These are phyloP conservation scores for Fusarium torreyae DNA, from an alignment of 2,329 filamentous ascomycete genomes.

Conservation along the genomic window DNA sequence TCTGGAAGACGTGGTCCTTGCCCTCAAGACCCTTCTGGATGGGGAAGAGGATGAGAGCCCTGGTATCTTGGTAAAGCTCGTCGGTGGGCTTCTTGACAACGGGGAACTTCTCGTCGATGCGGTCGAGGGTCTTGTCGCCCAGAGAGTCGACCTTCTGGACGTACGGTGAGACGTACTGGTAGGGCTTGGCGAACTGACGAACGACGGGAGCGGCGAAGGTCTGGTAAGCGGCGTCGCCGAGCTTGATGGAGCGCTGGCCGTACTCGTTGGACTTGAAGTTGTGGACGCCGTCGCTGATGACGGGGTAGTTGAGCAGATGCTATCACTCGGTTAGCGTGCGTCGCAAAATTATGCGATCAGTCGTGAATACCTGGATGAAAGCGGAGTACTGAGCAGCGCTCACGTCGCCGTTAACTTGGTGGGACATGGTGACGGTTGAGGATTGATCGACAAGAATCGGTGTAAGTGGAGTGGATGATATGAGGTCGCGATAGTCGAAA, in stretches of 20 bases:
- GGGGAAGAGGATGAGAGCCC: slow-evolving; percentile 73
- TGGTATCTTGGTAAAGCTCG: slow-evolving; percentile 77
- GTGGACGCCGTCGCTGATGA: slow-evolving; percentile 83
- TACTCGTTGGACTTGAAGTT: slow-evolving; percentile 86
- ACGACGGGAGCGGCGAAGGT: slow-evolving; percentile 83
- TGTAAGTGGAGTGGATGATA: slow-evolving; percentile 6
- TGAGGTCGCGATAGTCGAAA: slow-evolving; percentile 14
- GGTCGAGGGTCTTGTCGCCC: slow-evolving; percentile 78
- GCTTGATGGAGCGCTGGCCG: slow-evolving; percentile 84
- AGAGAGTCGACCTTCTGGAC: slow-evolving; percentile 84
- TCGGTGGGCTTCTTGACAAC: slow-evolving; percentile 81
- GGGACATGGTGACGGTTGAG: slow-evolving; percentile 55
- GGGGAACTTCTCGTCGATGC: slow-evolving; percentile 80
- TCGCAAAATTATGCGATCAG: neutral
- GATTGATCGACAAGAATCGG: slow-evolving; percentile 23
- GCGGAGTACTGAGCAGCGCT: slow-evolving; percentile 62
- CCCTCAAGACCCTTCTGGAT: slow-evolving; percentile 73
- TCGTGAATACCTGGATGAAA: slow-evolving; percentile 60
- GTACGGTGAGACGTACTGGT: slow-evolving; percentile 87
- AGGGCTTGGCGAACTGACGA: slow-evolving; percentile 79
- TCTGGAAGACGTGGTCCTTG: slow-evolving; percentile 71
- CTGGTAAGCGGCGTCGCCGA: slow-evolving; percentile 82
- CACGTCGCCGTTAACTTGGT: slow-evolving; percentile 68
- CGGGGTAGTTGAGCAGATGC: slow-evolving; percentile 89
- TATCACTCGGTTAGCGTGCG: slow-evolving; percentile 54